Percentiles rank a stretch among this genome's conserved stretches.
Conservation (phyloP, 1,139 yeast species). For the Meyerozyma sp. region DNA sequence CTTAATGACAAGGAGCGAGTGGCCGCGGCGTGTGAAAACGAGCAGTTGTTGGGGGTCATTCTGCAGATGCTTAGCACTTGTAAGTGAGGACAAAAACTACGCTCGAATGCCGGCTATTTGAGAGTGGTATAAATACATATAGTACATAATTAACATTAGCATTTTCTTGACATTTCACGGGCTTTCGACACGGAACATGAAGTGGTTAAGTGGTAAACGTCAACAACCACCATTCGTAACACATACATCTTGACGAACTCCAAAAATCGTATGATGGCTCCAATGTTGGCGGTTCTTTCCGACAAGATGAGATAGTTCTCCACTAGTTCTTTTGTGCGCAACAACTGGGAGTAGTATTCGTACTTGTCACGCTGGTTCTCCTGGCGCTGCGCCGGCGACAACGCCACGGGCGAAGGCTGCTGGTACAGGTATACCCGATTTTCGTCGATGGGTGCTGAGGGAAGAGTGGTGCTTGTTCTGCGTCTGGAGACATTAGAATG, state of each 20-base stretch:
- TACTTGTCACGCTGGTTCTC: conserved; percentile 32
- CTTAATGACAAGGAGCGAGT: conserved; percentile 96
- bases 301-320: conserved; percentile 15
- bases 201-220: conserved; percentile 32
- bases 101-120: conserved; percentile 2
- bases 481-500: conserved; percentile 17
- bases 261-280: conserved; percentile 23
- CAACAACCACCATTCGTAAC: conserved; percentile 35
- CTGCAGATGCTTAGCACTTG: conserved; percentile 90
- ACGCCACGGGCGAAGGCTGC: conserved; percentile 10
- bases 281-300: conserved; percentile 8
- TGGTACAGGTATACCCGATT: conserved; percentile 4
- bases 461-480: conserved; percentile 18
- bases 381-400: conserved; percentile 19
- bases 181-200: conserved; percentile 29
- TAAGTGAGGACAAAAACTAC: conserved; percentile 17
- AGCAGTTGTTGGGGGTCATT: conserved; percentile 80
- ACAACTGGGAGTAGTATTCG: conserved; percentile 31
- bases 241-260: conserved; percentile 35
- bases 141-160: conserved; percentile 1
- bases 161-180: neutral
- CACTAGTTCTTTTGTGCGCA: conserved; percentile 11
- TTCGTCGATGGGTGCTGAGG: conserved; percentile 12
- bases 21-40: conserved; percentile 98
- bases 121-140: neutral